Evolutionary conservation across 2,329 filamentous ascomycete species (phyloP), one percentile per base, ranked within the genome.

Genomic region (Epichloe amarillans): DNA sequence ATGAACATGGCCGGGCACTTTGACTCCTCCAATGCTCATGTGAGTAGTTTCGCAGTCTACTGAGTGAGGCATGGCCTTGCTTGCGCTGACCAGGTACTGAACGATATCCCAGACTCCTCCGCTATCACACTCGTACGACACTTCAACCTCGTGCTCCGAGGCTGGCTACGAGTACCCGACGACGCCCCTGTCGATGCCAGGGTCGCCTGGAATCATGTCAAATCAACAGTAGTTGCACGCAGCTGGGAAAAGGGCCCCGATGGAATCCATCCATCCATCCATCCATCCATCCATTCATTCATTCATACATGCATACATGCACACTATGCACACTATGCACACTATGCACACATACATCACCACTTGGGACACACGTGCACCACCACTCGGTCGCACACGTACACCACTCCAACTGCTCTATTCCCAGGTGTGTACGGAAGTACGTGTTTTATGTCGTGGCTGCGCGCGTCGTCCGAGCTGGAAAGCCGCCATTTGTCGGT

Each of bases 151-250:
- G 60, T 80, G 78, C 65, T 82, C 79, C 35, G 79, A 83, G 58
- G 70, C 74, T 54, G 75, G 76, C 52, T 82, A 77, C 62, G 76
- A 81, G 56, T 82, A 82, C 67, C 84, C 83, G 38, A 78, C 77
- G 42, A 88, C 84, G 49, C 84, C 84, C 54, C 70, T 84, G 56
- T 86, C 83, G n/a, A 82, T 87, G 78, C 82, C 83, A 35, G 76
- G 75, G 45, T 86, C 83, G 43, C 84, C 84, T 42, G 75, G 74
- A 58, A 68, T 77, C 62, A 66, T 74, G 12, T 64, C 62, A 11
- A 47, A 39, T 30, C 44, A 40, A 17, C 42, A 46, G 35, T 50
- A 47, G 63, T 41, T 19, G 17, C n/a, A 30, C 8, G 10, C 26
- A 10, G 26, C 26, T 30, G 8, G 10, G 26, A 11, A 30, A 30